Base-by-base conservation (phyloP, 805 yeast genomes). In the Hanseniaspora hatyaiensis region DNA sequence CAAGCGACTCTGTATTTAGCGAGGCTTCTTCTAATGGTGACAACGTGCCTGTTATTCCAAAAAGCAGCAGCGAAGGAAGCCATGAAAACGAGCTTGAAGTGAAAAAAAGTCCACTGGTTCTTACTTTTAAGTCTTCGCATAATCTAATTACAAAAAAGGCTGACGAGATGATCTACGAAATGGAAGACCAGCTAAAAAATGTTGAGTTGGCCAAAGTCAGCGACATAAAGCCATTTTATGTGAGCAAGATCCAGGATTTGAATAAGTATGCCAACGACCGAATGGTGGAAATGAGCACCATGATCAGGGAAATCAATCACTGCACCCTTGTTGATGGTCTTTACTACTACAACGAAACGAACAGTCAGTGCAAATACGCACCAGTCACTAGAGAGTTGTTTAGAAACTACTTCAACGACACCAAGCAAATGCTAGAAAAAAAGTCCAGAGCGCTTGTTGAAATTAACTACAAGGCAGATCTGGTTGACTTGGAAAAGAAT, bases 401-500 rank as follows among this genome's bases (percentile, higher is more conserved):
- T 15, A 48, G 51, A 38, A 24, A 31, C 3, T 48, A 40, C 4
- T 48, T 48, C 18, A 15, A 36, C 13, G 30, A 24, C 3, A 43
- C 51, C 11, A 26, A 36, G 4, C 6, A 38, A 1, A 26, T 30
- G 3, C 30, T 43, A 6, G 44, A 48, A 33, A 15, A 32, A 6
- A 30, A 18, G 20, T 40, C 51, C 3, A 48, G 37, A 11, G 64
- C 63, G 16, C 50, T 50, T 1, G 59, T 72, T 33, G 62, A 65
- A 16, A 52, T 51, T 2, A 56, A 61, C 20, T 55, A 72, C 43
- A 53, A 56, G 11, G 48, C 56, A 6, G 53, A 61, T 11, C 60
- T 67, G 34, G 53, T 59, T 19, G 55, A 55, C 4, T 62, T 68
- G 20, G 65, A 70, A 34, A 55, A 61, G 3, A 62, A 60, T 6